A percentile compares a stretch with the other conserved stretches of the same genome.
Conservation (phyloP, 805 yeast species). For the Cyberlindnera subsufficiens region DNA sequence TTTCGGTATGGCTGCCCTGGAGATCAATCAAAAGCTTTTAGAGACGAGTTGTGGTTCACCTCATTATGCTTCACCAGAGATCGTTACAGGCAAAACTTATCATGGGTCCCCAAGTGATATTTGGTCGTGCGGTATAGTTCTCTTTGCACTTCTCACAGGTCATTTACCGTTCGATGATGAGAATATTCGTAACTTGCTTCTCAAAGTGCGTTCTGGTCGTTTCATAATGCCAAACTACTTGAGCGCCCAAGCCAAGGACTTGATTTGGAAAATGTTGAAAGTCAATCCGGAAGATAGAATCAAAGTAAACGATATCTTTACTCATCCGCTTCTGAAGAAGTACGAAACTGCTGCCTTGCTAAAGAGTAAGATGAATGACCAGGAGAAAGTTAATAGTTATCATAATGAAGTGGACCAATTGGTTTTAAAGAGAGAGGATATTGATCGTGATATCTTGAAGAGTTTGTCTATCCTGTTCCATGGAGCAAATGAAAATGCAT, state of each 20-base stretch:
- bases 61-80: conserved; percentile 97
- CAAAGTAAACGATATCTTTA: conserved; percentile 65
- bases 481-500: conserved; percentile 53
- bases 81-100: conserved; percentile 89
- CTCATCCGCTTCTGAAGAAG: conserved; percentile 76
- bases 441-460: conserved; percentile 70
- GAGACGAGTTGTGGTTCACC: conserved; percentile 98
- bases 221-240: conserved; percentile 78
- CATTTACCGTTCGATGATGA: conserved; percentile 97
- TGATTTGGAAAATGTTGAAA: conserved; percentile 72
- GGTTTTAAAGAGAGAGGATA: conserved; percentile 31
- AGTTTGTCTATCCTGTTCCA: conserved; percentile 78
- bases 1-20: conserved; percentile 98
- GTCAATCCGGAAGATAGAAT: conserved; percentile 82
- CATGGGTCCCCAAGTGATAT: conserved; percentile 97
- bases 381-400: conserved; percentile 27
- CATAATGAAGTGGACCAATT: conserved; percentile 34
- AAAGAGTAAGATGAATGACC: conserved; percentile 23
- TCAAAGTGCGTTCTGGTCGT: conserved; percentile 88
- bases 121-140: conserved; percentile 96
- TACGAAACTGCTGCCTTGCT: conserved; percentile 43
- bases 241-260: conserved; percentile 80
- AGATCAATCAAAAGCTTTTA: conserved; percentile 69
- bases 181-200: conserved; percentile 75
- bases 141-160: conserved; percentile 91